These are phyloP conservation scores for Pythium aphanidermatum DNA, from an alignment of 352 stramenopile species.

Conservation along the genomic window DNA sequence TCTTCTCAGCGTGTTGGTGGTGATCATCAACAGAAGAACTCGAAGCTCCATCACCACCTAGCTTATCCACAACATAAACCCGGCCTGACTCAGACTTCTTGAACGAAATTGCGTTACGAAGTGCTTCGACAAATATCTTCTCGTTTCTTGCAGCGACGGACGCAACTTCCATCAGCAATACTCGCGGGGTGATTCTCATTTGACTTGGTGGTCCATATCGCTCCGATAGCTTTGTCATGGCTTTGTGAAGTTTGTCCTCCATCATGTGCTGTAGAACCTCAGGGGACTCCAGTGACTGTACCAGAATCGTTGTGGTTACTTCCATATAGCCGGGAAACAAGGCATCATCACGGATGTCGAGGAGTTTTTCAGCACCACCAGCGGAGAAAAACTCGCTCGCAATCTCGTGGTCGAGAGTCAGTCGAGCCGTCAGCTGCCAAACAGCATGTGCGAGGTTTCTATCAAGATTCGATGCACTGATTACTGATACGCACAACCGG, in stretches of 20 bases:
- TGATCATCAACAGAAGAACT: neutral
- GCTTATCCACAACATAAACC: constrained; percentile 55
- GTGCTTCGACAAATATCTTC: constrained; percentile 62
- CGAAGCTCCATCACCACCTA: neutral
- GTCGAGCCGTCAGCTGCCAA: constrained; percentile 58
- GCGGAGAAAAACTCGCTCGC: constrained; percentile 47
- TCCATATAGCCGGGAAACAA: constrained; percentile 72
- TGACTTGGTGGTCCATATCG: constrained; percentile 61
- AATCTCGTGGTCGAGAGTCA: constrained; percentile 74
- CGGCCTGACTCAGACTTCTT: constrained; percentile 79
- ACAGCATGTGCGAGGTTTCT: constrained; percentile 50
- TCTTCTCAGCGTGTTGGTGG: constrained; percentile 12
- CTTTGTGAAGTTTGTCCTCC: constrained; percentile 78
- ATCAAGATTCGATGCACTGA: constrained; percentile 14
- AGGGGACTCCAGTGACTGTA: constrained; percentile 72
- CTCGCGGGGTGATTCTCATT: constrained; percentile 78
- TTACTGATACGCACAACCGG: constrained; percentile 13
- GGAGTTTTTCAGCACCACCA: constrained; percentile 50
- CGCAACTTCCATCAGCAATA: constrained; percentile 75
- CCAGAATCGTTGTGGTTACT: constrained; percentile 59
- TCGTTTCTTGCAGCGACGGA: constrained; percentile 69
- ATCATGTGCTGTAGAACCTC: constrained; percentile 82
- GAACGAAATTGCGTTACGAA: constrained; percentile 60
- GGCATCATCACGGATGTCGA: constrained; percentile 36
- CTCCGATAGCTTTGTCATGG: constrained; percentile 68